Evolutionary conservation across 192 early-diverging fungal species (phyloP), one percentile per base, ranked within the genome.

Genomic region (Paraglomus occultum): DNA sequence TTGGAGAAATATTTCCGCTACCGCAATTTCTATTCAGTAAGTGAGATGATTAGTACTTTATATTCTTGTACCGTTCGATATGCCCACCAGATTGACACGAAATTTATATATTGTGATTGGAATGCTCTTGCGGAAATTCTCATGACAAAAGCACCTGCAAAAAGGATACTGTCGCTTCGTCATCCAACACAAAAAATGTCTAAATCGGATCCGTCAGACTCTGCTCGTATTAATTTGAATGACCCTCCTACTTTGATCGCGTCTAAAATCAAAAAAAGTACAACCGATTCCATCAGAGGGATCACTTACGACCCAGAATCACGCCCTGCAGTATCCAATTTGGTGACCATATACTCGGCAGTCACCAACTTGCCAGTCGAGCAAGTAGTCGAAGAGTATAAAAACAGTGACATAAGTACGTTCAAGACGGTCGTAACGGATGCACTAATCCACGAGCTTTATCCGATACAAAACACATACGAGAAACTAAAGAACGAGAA

Each of bases 121-220:
- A 17, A 57, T 20, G 9, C 20, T 22, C 9, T 6, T 17, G 12
- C 17, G 45, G n/a, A 23, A 45, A 42, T 54, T 20, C 8, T 49
- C 54, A 17, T 14, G 7, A 67, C 61, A 64, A 68, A 68, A 38
- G 59, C 74, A 45, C 10, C 80, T 2, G 85, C 86, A 14, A 92
- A 91, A 53, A 86, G 91, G 17, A 85, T 95, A 58, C 92, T 95
- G 91, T 96, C 94, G 2, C 77, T 97, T 11, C 80, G 86, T 5
- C 82, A 91, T 48, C 94, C 94, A 2, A 70, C 70, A 11, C 67
- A 74, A 48, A 95, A 95, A 73, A 97, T 95, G 95, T 94, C 93
- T 9, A 96, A 97, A 75, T 91, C 90, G 0, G 91, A 94, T 51
- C 76, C 84, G 5, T 84, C 79, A 7, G 88, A 89, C 23, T 67